These are phyloP conservation scores for Entomortierella beljakovae DNA, from an alignment of 192 early-diverging fungal species.

Conservation along the genomic window DNA sequence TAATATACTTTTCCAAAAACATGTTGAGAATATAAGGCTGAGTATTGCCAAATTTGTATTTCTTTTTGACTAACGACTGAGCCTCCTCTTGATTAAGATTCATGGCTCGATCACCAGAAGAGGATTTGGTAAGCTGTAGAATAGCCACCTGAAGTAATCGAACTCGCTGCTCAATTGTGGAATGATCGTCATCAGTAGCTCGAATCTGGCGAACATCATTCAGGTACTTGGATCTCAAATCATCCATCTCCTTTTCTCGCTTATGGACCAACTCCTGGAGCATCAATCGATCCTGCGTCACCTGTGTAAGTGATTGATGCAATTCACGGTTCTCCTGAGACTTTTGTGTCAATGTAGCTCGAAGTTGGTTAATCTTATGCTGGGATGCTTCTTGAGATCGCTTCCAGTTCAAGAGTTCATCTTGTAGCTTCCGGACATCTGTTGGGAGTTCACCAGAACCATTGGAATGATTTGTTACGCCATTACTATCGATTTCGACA, in stretches of 20 bases:
- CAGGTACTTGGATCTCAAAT: slow-evolving; percentile 47
- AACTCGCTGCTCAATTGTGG: slow-evolving; percentile 53
- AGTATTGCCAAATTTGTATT: slow-evolving; percentile 47
- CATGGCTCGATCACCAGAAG: slow-evolving; percentile 42
- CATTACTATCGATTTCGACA: not conserved
- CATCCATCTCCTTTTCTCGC: slow-evolving; percentile 53
- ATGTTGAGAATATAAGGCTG: slow-evolving; percentile 58
- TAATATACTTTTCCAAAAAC: slow-evolving; percentile 64
- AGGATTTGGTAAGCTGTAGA: slow-evolving; percentile 47
- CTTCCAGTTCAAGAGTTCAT: slow-evolving; percentile 43
- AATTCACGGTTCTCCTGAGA: slow-evolving; percentile 53
- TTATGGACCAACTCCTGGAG: slow-evolving; percentile 50
- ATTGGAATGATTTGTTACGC: not conserved
- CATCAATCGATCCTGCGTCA: slow-evolving; percentile 43
- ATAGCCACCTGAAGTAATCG: slow-evolving; percentile 53
- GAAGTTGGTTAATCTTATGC: slow-evolving; percentile 34
- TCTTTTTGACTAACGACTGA: slow-evolving; percentile 43
- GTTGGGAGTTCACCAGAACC: slow-evolving; percentile 3
- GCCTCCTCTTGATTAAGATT: slow-evolving; percentile 44
- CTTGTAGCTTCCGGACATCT: slow-evolving; percentile 45
- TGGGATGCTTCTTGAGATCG: slow-evolving; percentile 40
- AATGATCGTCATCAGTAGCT: slow-evolving; percentile 59
- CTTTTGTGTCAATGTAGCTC: slow-evolving; percentile 33
- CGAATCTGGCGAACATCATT: slow-evolving; percentile 56
- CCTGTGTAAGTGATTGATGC: slow-evolving; percentile 26